Base-by-base conservation (phyloP, 768 basidiomycete species). In the Phlebiopsis gigantea region DNA sequence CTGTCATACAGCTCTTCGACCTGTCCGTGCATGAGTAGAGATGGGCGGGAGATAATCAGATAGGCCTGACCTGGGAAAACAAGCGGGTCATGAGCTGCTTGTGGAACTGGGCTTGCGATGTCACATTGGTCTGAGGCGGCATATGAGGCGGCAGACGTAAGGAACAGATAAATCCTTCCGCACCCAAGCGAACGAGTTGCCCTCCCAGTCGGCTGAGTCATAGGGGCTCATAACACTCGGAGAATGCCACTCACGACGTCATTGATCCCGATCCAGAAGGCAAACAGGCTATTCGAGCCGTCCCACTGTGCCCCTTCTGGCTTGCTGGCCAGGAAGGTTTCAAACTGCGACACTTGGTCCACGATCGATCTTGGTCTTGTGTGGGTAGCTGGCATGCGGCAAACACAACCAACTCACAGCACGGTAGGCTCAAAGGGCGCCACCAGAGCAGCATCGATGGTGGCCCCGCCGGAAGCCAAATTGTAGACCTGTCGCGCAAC, bases 171-270 rank as follows among this genome's bases (percentile, higher is more conserved):
- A 57, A 24, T 15, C 7, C 41, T 26, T 31, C 28, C 73, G 19
- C 56, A 79, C 80, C 77, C 77, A 81, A 28, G 62, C 62, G 50
- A 71, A 79, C 0, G 79, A 77, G 59, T 79, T 77, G 34, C 77
- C 79, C 79, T 82, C 12, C 34, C 12, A 39, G 17, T 17, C 8
- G 3, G 34, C 12, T 39, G 17, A 39, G 34, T 17, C 12, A 39
- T 39, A 39, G 34, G 34, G 34, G 34, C 34, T 39, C 12, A 39
- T 10, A 39, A 39, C 26, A 21, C 17, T 12, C 45, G 46, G 30
- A 49, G 28, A 25, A 29, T n/a, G 25, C 1, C 1, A 58, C 62
- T 46, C 61, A 71, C 71, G 47, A 72, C 70, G 58, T 72, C 69
- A 56, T 72, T 73, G 56, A 72, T 72, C 21, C 72, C 73, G 52